Evolutionary conservation across 352 stramenopile species (phyloP), one percentile per base, ranked within the genome.

Genomic region (Globisporangium mamillatum): DNA sequence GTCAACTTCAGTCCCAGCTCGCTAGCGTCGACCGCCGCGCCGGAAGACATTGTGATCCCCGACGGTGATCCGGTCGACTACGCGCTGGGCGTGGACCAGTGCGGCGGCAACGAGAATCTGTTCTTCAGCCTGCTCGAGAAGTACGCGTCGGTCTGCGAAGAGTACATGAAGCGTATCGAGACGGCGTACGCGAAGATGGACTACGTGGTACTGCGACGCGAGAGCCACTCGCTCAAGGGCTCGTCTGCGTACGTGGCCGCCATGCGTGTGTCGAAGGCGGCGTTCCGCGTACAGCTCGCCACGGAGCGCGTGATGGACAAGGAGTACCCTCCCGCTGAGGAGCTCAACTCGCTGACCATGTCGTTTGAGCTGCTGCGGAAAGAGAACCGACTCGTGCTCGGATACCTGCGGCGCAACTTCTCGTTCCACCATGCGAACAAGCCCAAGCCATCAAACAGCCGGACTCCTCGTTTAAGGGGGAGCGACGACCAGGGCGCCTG

Each of bases 161-260:
- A 87, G 65, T 90, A 92, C 61, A 90, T 95, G 80, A 73, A 74
- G 29, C 84, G 82, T 24, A 93, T 95, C 48, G 84, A 94, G 41
- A 77, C 76, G 27, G 80, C 83, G 9, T 93, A 85, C 67, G 54
- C 67, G 14, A 69, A 65, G 1, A 66, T 68, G 14, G 82, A 95
- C 65, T 92, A 82, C 61, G 70, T 88, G 2, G 80, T 90, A 12
- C 69, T 95, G 27, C 76, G 86, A 4, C 82, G 86, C 4, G 86
- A 94, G 66, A 90, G 83, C 60, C 88, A 95, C 66, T 95, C 88
- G 12, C 68, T 95, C n/a, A 95, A 95, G 68, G 88, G 88, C n/a
- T 93, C 85, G 7, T 94, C 88, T 0, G 88, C 88, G 10, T 95
- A 95, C 53, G 86, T 94, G 1, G 88, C 88, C 8, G 88, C 88